Percentiles rank a stretch among this genome's conserved stretches.
Conservation (phyloP, 1,139 yeast genomes). For the Candida sp. region DNA sequence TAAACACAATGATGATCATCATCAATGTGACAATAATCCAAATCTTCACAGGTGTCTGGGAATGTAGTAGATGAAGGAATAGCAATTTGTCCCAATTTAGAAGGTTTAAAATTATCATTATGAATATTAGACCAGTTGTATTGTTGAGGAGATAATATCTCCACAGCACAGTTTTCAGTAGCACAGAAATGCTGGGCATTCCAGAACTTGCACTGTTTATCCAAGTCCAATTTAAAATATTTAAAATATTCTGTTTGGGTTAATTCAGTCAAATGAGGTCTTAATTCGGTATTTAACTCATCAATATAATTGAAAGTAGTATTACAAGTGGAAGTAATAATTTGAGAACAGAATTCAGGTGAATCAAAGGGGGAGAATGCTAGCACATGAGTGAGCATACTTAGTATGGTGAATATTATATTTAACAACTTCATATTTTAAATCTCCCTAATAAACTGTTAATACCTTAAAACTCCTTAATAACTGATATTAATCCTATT, state of each 20-base stretch:
- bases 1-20: constrained; percentile 67
- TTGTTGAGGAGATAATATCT: constrained; percentile 45
- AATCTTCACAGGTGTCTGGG: constrained; percentile 27
- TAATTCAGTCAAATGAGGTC: constrained; percentile 52
- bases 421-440: neutral
- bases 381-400: neutral
- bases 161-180: constrained; percentile 92
- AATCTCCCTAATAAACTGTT: neutral
- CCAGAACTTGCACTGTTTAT: constrained; percentile 88
- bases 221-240: constrained; percentile 83
- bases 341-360: constrained; percentile 46
- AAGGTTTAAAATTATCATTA: constrained; percentile 73
- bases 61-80: constrained; percentile 17
- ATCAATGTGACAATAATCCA: constrained; percentile 61
- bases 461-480: neutral
- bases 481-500: no score
- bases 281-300: constrained; percentile 28
- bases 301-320: constrained; percentile 47
- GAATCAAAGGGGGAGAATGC: constrained; percentile 39
- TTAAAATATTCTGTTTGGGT: constrained; percentile 76
- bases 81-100: constrained; percentile 56
- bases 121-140: constrained; percentile 60
- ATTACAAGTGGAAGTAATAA: constrained; percentile 45
- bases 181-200: constrained; percentile 84
- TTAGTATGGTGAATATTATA: neutral